Base-by-base conservation (phyloP, 768 basidiomycete genomes). In the Podaxis sp. region DNA sequence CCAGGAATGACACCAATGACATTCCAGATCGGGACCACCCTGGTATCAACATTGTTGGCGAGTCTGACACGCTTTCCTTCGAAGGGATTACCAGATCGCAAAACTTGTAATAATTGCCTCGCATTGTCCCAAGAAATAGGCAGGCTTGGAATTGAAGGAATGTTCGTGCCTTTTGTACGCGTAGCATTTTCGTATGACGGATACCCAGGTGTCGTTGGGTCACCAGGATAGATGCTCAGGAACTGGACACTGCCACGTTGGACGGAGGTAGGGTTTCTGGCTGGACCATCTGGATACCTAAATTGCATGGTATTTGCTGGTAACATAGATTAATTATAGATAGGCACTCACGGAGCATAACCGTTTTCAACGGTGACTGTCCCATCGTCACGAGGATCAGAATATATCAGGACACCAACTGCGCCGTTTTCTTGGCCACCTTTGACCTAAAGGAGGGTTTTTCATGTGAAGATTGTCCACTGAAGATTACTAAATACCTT, bases 11-110 rank as follows among this genome's bases (percentile, higher is more conserved):
- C 80, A 16, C 82, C 89, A 81, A 91, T 88, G 11, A 85, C 80
- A 73, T 96, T 97, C 93, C 93, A 96, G 51, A 96, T 93, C 14
- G 93, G 92, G 4, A 82, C 94, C 11, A 95, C 83, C 66, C 85
- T 84, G 18, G 81, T 86, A 61, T 93, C 82, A 42, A 96, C 83
- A 64, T 81, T 77, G 62, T 86, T 87, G 6, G 82, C 78, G 50
- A 84, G 69, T 48, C 77, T 61, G 71, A 75, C 55, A 67, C 64
- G 65, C 82, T 84, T 55, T 69, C 65, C 68, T 71, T 76, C 37
- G 16, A 63, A 63, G 13, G 61, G 57, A 28, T 65, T 65, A 4
- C 63, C 65, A 27, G 44, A 55, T 6, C 58, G 60, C 21, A 70
- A 44, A 4, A 67, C 67, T 52, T 61, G 68, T 37, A 93, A 75